Base-by-base conservation (phyloP, 768 basidiomycete genomes). In the Melanogaster broomeanus region DNA sequence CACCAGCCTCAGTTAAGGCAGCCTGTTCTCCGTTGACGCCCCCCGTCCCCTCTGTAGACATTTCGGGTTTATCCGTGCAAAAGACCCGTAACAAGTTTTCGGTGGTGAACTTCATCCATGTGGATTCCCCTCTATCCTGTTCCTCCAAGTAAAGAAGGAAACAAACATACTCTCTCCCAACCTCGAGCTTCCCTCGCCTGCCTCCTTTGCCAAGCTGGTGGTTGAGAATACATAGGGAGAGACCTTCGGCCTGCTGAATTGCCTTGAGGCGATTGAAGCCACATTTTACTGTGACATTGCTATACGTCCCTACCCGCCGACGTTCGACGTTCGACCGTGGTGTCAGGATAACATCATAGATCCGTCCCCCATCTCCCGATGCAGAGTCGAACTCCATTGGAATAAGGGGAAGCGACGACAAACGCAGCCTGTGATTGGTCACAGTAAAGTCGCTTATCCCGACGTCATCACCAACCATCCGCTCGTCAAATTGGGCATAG, bases 101-200 rank as follows among this genome's bases (percentile, higher is more conserved):
- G 12, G 63, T 58, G 30, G 56, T 40, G 39, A 64, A 49, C 52
- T 64, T 64, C 40, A 63, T 52, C 64, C 64, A 65, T 18, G 53
- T 51, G 18, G 49, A 16, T 38, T 46, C 53, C 13, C 46, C 54
- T 21, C 21, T 30, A 18, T 27, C 37, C 9, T 16, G 41, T 10
- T 22, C 13, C 19, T 55, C 18, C 54, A 46, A 49, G 15, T 61
- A 49, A 1, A 66, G 51, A 9, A 64, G 59, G 39, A 64, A 63
- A 41, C 63, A 63, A 19, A 63, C 28, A 21, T 63, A 65, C 11
- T 52, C 48, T 47, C 25, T 43, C 25, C 63, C 55, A 3, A 55
- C 56, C 4, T 54, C 56, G 19, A 65, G 37, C 27, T 41, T 37
- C 34, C 63, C 63, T 11, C 41, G 15, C 9, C 30, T 35, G 3